Evolutionary conservation across 208 protist species (phyloP).

Genomic region (Wallacemonas sp.): DNA sequence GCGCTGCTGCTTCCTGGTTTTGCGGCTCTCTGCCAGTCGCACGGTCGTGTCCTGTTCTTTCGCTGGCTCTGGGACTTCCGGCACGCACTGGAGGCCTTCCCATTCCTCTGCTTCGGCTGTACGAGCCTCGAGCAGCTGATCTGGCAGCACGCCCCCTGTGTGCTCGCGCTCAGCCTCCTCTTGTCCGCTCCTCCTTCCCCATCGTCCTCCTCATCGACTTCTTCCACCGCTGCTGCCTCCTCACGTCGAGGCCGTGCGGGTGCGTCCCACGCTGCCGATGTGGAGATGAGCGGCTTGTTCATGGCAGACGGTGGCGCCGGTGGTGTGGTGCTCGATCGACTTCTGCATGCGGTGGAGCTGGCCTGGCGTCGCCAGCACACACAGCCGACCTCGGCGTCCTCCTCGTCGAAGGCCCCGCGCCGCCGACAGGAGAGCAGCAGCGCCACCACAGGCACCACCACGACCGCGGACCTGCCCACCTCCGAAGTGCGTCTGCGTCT

Average conservation of each 20-base stretch:
- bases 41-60: conserved; percentile 53
- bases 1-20: conserved; percentile 10
- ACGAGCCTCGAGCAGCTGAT: conserved; percentile 30
- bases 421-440: too few species aligned
- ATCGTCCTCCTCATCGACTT: too few species aligned
- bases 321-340: background rate
- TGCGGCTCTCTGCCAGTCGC: conserved; percentile 38
- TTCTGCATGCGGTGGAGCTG: background rate
- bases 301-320: background rate
- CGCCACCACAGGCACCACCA: too few species aligned
- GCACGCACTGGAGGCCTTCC: conserved; percentile 69
- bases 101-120: conserved; percentile 62
- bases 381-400: too few species aligned
- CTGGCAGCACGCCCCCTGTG: conserved; percentile 21
- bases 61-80: conserved; percentile 65
- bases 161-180: conserved; percentile 58
- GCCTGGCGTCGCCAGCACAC: conserved; percentile 4
- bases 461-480: too few species aligned
- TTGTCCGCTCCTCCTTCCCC: conserved; percentile 25
- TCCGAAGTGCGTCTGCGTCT: conserved; percentile 31
- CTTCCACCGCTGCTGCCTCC: too few species aligned
- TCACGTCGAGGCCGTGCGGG: too few species aligned
- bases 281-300: background rate
- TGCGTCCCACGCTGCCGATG: too few species aligned
- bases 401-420: too few species aligned